Evolutionary conservation across 139 green algal species (phyloP).

Genomic region (Ettlia oleoabundans): DNA sequence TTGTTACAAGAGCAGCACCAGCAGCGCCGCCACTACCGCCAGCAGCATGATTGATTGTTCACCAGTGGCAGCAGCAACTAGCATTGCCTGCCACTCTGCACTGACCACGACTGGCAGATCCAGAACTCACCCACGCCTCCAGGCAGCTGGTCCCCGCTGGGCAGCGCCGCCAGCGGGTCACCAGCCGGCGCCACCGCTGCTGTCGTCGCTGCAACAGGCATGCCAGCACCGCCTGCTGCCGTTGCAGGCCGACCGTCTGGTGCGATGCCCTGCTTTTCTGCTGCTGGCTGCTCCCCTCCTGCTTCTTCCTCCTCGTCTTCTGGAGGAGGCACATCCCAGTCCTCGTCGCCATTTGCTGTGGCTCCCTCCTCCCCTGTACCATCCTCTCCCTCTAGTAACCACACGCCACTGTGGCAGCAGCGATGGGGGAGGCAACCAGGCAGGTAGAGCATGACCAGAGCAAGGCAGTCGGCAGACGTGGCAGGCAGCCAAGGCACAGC

Average conservation of each 20-base stretch:
- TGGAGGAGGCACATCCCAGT: background rate
- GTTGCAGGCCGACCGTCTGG: too few species aligned
- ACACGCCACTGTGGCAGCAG: slow-evolving; percentile 60
- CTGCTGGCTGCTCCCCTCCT: background rate
- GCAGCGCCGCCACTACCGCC: too few species aligned
- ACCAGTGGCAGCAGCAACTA: background rate
- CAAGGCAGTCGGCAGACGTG: background rate
- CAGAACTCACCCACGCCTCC: slow-evolving; percentile 29
- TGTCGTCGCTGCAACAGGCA: background rate
- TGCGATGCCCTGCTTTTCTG: too few species aligned
- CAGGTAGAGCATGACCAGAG: background rate
- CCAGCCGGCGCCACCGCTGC: background rate
- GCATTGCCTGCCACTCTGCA: too few species aligned
- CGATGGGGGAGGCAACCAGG: too few species aligned
- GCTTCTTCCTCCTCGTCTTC: slow-evolving; percentile 8
- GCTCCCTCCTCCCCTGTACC: slow-evolving; percentile 24
- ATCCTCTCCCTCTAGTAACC: slow-evolving; percentile 55
- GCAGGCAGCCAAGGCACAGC: background rate
- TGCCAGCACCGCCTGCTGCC: too few species aligned
- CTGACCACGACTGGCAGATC: too few species aligned
- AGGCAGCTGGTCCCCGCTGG: slow-evolving; percentile 5
- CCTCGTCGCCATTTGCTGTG: background rate
- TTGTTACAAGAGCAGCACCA: too few species aligned
- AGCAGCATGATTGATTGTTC: too few species aligned
- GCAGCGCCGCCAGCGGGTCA: background rate